Evolutionary conservation across 2,329 filamentous ascomycete species (phyloP).

Genomic region (Pseudopithomyces chartarum): DNA sequence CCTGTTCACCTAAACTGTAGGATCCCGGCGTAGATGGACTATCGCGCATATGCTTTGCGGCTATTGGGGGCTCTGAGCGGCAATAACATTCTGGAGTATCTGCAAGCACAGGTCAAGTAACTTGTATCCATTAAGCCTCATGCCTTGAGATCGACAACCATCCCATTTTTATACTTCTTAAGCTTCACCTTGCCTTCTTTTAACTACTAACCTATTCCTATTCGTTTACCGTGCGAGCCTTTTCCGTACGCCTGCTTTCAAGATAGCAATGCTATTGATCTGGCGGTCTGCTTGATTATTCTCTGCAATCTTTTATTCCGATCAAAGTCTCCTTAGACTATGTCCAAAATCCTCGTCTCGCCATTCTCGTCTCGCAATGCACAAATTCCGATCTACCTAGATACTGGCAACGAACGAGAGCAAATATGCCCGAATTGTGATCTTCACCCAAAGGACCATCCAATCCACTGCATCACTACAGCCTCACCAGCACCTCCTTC

Average conservation of each 20-base stretch:
- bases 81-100: neutral
- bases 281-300: neutral
- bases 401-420: constrained; percentile 5
- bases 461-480: constrained; percentile 14
- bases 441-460: constrained; percentile 12
- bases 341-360: constrained; percentile 9
- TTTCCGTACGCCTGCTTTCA: neutral
- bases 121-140: neutral
- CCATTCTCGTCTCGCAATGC: constrained; percentile 10
- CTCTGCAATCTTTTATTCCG: constrained; percentile 7
- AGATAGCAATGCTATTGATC: neutral
- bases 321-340: neutral
- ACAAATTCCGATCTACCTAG: constrained; percentile 16
- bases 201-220: neutral
- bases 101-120: constrained; percentile 2
- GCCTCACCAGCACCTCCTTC: constrained; percentile 8
- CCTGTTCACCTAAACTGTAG: constrained; percentile 1
- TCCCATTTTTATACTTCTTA: neutral
- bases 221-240: neutral
- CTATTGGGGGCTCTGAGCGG: constrained; percentile 1
- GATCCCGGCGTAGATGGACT: neutral
- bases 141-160: constrained; percentile 1
- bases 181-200: neutral
- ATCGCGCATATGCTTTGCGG: constrained; percentile 1
- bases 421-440: constrained; percentile 7